Base-by-base conservation (phyloP, 169 alveolate species). In the Cryptosporidium sp. region DNA sequence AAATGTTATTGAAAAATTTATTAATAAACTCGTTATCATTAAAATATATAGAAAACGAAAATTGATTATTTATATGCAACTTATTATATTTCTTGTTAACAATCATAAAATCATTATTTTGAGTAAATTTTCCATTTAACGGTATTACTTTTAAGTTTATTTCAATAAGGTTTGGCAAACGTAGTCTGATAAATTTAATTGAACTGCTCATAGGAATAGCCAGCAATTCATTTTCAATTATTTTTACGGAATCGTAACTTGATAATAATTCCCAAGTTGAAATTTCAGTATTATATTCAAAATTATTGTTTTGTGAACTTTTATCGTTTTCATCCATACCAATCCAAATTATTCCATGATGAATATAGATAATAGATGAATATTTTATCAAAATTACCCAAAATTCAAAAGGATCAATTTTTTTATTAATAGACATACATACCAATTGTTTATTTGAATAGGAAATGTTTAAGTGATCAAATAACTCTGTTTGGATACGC, bases 391-490 rank as follows among this genome's bases (percentile, higher is more conserved):
- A 21, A 3, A 58, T n/a, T 29, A 51, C 10, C 86, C 86, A 73
- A 6, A 73, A 73, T 55, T 73, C 86, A 73, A 73, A 73, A 31
- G 86, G 86, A 73, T 73, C 71, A 16, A 73, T 52, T 59, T 52
- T 58, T 29, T 37, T 7, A 41, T 52, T 37, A 35, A 73, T 73
- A 16, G 45, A n/a, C 2, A 73, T n/a, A 58, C 70, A 73, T 37
- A 31, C 18, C 4, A 73, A 55, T 9, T 29, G 35, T 41, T 33
- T 52, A 31, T 73, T 55, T 21, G 52, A 35, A 62, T 74, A 45
- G 2, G 31, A 35, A 14, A 65, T 65, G 43, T 80, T 45, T 5
- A 61, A 3, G 37, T 29, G 4, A 26, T 65, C 33, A 0, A 26
- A 59, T 5, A 33, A 37, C 39, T 62, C 43, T 4, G 45, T 26